Base-by-base conservation (phyloP, 2,329 filamentous ascomycete species). In the Microsporum ferrugineum region DNA sequence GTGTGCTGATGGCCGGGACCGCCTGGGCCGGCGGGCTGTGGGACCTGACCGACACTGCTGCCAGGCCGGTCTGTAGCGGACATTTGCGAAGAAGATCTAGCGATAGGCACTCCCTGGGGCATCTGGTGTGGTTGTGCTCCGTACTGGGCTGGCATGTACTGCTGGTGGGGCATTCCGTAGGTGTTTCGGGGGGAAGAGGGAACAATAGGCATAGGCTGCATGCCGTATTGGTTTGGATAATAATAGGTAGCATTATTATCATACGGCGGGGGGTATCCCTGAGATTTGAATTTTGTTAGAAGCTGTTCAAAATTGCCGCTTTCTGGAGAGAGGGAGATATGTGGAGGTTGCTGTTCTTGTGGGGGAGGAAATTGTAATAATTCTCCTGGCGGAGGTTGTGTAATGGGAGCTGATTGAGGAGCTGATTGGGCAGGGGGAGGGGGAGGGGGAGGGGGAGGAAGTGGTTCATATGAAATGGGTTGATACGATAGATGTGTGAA, bases 51-150 rank as follows among this genome's bases (percentile, higher is more conserved):
- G 36, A 84, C 73, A 67, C 81, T 84, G 45, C 84, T 85, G 7
- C 78, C 74, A 17, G 84, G 83, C 64, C 83, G 79, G 75, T 89
- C 88, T 31, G 86, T 80, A 41, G 81, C 81, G 68, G 88, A 88
- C 61, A 88, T 82, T 73, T 94, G 88, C 1, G 90, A 95, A 1
- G 88, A 84, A 63, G 84, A 91, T 67, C 91, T 87, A 1, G 91
- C 94, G 87, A 96, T 91, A 45, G 78, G 77, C 62, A 83, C 77
- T 64, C 86, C 81, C 72, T 87, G 82, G 63, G 78, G 83, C 67
- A 78, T 79, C 65, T 76, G 76, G 60, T 71, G 74, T 41, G 66
- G 68, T 68, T 73, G 67, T 69, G 68, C 75, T 34, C 73, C 77
- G 69, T 81, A 85, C 43, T 81, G 79, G 60, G 74, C 74, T 51